Conservation (phyloP, 441 rosid species). For the Francoa sonchifolia region DNA sequence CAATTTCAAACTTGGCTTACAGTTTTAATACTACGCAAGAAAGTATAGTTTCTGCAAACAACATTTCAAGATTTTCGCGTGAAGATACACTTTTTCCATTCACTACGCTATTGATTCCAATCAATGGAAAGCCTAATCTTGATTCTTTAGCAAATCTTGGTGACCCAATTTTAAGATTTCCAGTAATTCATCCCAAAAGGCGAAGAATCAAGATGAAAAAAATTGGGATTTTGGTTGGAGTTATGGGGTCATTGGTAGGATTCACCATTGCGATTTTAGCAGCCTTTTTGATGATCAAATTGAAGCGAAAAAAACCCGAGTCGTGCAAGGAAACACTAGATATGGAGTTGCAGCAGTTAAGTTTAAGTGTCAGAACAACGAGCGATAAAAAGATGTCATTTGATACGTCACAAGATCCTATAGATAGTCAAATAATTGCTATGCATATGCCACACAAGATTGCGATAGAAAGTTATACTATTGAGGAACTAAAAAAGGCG, state of each 20-base stretch:
- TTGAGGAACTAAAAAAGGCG: slow-evolving; percentile 60
- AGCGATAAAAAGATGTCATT: slow-evolving; percentile 82
- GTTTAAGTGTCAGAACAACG: slow-evolving; percentile 60
- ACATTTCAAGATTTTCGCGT: slow-evolving; percentile 25
- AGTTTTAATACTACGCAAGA: slow-evolving; percentile 49
- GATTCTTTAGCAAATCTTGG: slow-evolving; percentile 25
- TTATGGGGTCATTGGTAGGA: slow-evolving; percentile 40
- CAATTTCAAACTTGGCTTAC: slow-evolving; percentile 35
- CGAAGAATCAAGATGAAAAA: slow-evolving; percentile 42
- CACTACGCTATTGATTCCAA: slow-evolving; percentile 50
- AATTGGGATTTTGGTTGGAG: slow-evolving; percentile 40
- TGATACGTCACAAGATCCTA: slow-evolving; percentile 51
- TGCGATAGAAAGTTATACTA: slow-evolving; percentile 37
- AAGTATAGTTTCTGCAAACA: slow-evolving; percentile 55
- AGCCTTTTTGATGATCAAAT: slow-evolving; percentile 27
- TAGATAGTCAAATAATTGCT: slow-evolving; percentile 29
- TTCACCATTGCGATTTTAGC: slow-evolving; percentile 36
- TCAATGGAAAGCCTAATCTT: slow-evolving; percentile 28
- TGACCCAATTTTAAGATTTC: slow-evolving; percentile 25
- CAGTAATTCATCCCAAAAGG: slow-evolving; percentile 10
- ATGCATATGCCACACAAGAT: slow-evolving; percentile 32
- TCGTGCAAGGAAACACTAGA: slow-evolving; percentile 26
- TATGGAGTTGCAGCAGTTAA: slow-evolving; percentile 62
- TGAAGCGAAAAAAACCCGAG: slow-evolving; percentile 34
- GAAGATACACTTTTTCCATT: slow-evolving; percentile 20